These are phyloP conservation scores for Gillenia trifoliata DNA, from an alignment of 306 rosid genomes.

Conservation along the genomic window DNA sequence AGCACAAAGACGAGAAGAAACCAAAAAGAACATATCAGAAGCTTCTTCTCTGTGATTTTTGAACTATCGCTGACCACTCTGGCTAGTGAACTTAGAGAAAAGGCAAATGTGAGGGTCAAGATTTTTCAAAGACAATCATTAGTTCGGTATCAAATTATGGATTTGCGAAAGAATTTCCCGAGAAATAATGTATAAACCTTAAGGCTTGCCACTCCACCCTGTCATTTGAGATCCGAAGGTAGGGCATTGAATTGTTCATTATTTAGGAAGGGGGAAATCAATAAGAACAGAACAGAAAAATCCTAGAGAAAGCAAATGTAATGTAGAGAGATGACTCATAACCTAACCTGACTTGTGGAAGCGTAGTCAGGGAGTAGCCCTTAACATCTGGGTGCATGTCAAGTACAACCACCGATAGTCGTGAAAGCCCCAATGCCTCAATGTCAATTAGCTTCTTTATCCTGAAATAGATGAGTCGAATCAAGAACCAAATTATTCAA, in stretches of 20 bases:
- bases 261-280: neutral
- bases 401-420: slow-evolving; percentile 59
- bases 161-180: neutral
- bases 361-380: slow-evolving; percentile 79
- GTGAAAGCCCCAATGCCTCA: slow-evolving; percentile 79
- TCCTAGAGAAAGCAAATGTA: neutral
- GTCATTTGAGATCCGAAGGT: neutral
- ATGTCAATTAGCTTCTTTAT: slow-evolving; percentile 79
- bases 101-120: neutral
- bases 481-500: neutral
- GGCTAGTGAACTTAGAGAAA: neutral
- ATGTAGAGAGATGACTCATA: neutral
- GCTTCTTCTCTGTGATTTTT: neutral
- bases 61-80: neutral
- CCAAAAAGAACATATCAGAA: too few species aligned
- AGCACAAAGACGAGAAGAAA: neutral
- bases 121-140: neutral
- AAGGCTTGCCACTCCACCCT: neutral
- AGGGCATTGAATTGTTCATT: neutral
- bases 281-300: neutral
- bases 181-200: neutral
- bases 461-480: slow-evolving; percentile 33
- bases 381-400: slow-evolving; percentile 77
- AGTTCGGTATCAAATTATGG: neutral
- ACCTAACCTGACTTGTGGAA: slow-evolving; percentile 95